These are phyloP conservation scores for Lactarius sanguifluus DNA, from an alignment of 768 basidiomycete species.

Conservation along the genomic window DNA sequence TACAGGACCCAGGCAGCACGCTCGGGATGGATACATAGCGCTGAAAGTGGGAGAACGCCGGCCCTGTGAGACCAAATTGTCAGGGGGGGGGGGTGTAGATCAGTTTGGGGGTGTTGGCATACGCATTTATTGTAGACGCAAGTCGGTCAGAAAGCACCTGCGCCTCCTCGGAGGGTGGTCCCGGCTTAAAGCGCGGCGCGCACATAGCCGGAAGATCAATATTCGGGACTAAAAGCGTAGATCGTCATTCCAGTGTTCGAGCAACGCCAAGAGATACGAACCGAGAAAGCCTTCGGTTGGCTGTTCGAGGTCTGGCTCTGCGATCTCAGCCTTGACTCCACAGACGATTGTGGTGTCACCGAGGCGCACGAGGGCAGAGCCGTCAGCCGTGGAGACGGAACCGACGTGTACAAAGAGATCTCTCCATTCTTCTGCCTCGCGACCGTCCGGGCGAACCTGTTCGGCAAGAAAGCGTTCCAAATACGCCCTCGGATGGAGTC, in stretches of 20 bases:
- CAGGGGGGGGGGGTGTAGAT: too few relatives aligned
- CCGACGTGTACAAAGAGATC: conserved; percentile 78
- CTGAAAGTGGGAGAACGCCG: conserved; percentile 57
- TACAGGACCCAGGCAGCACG: conserved; percentile 94
- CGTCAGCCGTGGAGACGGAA: conserved; percentile 91
- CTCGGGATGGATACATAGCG: conserved; percentile 76
- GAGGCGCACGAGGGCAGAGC: conserved; percentile 86
- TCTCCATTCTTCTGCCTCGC: conserved; percentile 67
- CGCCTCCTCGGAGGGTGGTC: conserved; percentile 92
- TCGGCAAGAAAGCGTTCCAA: conserved; percentile 83
- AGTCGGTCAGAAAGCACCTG: conserved; percentile 86
- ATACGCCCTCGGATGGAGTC: conserved; percentile 86
- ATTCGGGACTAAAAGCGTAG: conserved; percentile 70
- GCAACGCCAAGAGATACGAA: conserved; percentile 38
- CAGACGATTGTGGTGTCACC: conserved; percentile 96
- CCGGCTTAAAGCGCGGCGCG: conserved; percentile 91
- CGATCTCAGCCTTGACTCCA: conserved; percentile 93
- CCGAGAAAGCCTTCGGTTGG: conserved; percentile 83
- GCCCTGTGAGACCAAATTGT: conserved; percentile 48
- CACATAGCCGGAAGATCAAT: conserved; percentile 92
- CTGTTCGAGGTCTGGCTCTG: conserved; percentile 79
- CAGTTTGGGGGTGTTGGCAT: too few relatives aligned
- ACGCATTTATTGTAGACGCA: conserved; percentile 67
- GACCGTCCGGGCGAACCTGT: conserved; percentile 78
- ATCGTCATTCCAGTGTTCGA: neutral